Evolutionary conservation across 306 rosid genomes (phyloP), one percentile per base, ranked within the genome.

Genomic region (Spatholobus suberectus): DNA sequence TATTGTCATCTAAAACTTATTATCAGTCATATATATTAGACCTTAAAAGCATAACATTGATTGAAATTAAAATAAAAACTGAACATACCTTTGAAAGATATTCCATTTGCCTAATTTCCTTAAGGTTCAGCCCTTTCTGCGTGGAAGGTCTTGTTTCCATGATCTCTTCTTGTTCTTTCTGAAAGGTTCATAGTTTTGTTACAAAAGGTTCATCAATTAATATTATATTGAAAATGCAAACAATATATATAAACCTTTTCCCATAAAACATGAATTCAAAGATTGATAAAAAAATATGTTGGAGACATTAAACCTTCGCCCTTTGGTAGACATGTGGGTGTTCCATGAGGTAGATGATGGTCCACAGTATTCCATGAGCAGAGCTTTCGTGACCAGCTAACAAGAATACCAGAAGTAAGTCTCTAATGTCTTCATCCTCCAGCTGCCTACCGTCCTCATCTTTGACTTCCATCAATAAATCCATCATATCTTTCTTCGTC

Each of bases 361-460:
- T 83, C 98, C 98, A 92, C 90, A 94, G 62, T 21, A 85, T 88
- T 26, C 89, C 92, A 77, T 92, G 97, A 55, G 94, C 95, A 5
- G 97, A 87, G 82, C 94, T 89, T 89, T 94, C 98, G 69, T 94
- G 94, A 6, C 98, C 98, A 13, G 98, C 98, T 79, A 92, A 83
- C 76, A 90, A 85, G 92, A 92, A 94, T 43, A 92, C 65, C 4
- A 92, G 84, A 27, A 94, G 87, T 20, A 94, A 54, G 78, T 92
- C 98, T 11, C 82, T 82, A 15, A 92, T 91, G 83, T 91, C 93
- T 85, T 92, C 93, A 46, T 92, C 92, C 13, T 87, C 89, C 79
- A 92, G 32, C 69, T 80, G 76, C 83, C 43, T 69, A 14, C 93
- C 94, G 2, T 83, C 86, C 77, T 94, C 97, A 77, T 92, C 94